Conservation (phyloP, 495 filamentous ascomycete genomes). For the Saxophila tyrrhenica region DNA sequence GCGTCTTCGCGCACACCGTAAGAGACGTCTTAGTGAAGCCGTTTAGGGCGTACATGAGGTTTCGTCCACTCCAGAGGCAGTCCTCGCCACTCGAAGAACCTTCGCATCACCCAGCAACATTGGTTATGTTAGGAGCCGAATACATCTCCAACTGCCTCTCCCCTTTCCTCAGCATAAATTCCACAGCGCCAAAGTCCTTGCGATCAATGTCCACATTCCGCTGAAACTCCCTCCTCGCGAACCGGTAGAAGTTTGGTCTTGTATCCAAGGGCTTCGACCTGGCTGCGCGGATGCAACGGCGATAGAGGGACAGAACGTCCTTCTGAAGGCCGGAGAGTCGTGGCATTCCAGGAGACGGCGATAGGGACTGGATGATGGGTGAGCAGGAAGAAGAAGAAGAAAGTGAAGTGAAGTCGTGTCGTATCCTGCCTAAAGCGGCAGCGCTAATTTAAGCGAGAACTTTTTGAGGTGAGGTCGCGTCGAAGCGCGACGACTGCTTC, state of each 20-base stretch:
- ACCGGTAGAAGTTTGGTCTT: conserved; percentile 15
- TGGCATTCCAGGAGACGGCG: conserved; percentile 20
- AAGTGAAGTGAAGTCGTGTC: too few species aligned
- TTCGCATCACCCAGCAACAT: conserved; percentile 24
- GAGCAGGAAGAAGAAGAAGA: too few species aligned
- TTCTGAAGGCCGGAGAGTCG: conserved; percentile 81
- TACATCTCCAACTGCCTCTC: conserved; percentile 78
- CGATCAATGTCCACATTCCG: conserved; percentile 60
- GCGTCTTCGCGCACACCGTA: too few species aligned
- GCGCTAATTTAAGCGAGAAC: too few species aligned
- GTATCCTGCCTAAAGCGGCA: too few species aligned
- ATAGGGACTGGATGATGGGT: neutral
- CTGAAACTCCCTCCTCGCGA: conserved; percentile 59
- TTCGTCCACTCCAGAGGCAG: too few species aligned
- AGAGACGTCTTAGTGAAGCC: too few species aligned
- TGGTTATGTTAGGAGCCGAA: conserved; percentile 68
- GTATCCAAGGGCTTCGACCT: conserved; percentile 61
- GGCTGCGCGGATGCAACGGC: conserved; percentile 68
- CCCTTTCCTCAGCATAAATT: conserved; percentile 79
- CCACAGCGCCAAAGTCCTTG: conserved; percentile 79
- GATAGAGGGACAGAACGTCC: conserved; percentile 77
- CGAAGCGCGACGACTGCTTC: neutral
- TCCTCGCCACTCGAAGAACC: neutral
- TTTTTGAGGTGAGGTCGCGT: neutral
- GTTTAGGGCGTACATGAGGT: too few species aligned